phyloP scores from a whole-genome alignment of 2,329 filamentous ascomycete genomes.

The Fusarium poae region DNA sequence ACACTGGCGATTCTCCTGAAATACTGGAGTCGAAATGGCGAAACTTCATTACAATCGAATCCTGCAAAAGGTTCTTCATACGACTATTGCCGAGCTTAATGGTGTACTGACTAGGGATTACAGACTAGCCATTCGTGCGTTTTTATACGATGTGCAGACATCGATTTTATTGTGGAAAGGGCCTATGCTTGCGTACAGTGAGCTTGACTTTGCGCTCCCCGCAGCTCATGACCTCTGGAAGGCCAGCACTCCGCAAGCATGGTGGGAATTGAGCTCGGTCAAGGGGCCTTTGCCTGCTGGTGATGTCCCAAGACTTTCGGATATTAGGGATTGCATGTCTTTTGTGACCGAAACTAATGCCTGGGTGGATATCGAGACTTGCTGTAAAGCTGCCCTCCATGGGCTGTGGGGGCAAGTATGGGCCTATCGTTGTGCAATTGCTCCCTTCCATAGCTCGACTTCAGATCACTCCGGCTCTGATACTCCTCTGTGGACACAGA shows the following conservation, averaged over 20 bases:
- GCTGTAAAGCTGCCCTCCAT: slow-evolving; percentile 36
- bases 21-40: slow-evolving; percentile 43
- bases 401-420: slow-evolving; percentile 47
- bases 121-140: slow-evolving; percentile 44
- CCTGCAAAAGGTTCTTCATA: slow-evolving; percentile 41
- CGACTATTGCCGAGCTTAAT: not conserved
- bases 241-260: slow-evolving; percentile 35
- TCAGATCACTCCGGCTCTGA: slow-evolving; percentile 15
- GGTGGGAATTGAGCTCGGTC: slow-evolving; percentile 35
- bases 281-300: slow-evolving; percentile 24
- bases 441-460: slow-evolving; percentile 15
- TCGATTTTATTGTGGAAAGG: slow-evolving; percentile 43
- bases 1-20: slow-evolving; percentile 30
- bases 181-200: slow-evolving; percentile 42
- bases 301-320: slow-evolving; percentile 37
- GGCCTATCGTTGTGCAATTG: slow-evolving; percentile 44
- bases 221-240: slow-evolving; percentile 43
- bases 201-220: slow-evolving; percentile 42
- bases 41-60: slow-evolving; percentile 38
- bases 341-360: slow-evolving; percentile 37
- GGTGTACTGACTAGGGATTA: slow-evolving; percentile 22
- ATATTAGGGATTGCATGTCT: slow-evolving; percentile 33
- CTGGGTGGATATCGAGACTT: slow-evolving; percentile 40
- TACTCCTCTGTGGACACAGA: slow-evolving; percentile 38
- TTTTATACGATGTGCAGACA: slow-evolving; percentile 44